Conservation (phyloP, 306 rosid genomes). For the Argentina anserina region DNA sequence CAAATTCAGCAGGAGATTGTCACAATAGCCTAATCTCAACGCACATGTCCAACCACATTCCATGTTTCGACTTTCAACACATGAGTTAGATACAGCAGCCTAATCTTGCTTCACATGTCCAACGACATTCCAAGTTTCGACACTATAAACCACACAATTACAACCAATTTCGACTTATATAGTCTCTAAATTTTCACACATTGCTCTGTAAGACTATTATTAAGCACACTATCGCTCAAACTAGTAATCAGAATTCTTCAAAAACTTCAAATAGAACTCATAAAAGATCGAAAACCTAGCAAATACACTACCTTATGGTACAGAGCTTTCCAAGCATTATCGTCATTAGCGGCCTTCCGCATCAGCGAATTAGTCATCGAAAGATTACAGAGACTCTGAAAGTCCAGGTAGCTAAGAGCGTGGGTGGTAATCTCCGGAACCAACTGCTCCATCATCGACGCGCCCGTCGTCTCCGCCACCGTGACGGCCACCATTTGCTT, state of each 20-base stretch:
- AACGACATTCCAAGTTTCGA: background rate
- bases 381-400: conserved; percentile 83
- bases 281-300: background rate
- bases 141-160: background rate
- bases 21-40: background rate
- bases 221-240: background rate
- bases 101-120: background rate
- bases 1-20: background rate
- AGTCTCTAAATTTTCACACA: background rate
- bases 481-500: conserved; percentile 10
- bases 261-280: background rate
- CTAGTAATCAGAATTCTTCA: background rate
- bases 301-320: conserved; percentile 74
- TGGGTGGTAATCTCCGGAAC: conserved; percentile 98
- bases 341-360: conserved; percentile 97
- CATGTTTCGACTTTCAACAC: background rate
- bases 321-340: conserved; percentile 95
- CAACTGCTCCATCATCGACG: conserved; percentile 98
- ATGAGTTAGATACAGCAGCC: background rate
- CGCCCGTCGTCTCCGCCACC: conserved; percentile 51
- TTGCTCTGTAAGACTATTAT: background rate
- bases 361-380: conserved; percentile 94
- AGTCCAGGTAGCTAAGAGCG: conserved; percentile 97
- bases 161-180: background rate
- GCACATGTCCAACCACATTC: background rate